A percentile compares a stretch with the other conserved stretches of the same genome.
Conservation (phyloP, 305 asterid genomes). For the Petunia hybrid region DNA sequence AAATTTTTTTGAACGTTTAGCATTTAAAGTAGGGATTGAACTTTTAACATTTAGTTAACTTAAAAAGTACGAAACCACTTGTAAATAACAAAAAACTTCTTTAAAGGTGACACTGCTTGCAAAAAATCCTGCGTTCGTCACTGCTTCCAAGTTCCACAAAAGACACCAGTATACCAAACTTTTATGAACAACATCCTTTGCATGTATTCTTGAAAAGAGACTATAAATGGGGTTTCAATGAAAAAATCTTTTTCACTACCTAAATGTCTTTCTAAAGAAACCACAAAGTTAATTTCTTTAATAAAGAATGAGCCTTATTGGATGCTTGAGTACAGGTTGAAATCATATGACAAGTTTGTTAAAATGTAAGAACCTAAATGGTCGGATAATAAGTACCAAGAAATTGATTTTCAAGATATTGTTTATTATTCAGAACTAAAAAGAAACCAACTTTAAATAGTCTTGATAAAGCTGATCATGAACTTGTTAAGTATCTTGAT, state of each 20-base stretch:
- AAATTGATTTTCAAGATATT: conserved; percentile 71
- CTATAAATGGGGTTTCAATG: conserved; percentile 87
- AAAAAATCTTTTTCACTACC: conserved; percentile 84
- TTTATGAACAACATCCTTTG: conserved; percentile 63
- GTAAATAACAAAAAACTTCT: too few species aligned
- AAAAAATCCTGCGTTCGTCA: too few species aligned
- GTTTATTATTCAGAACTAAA: conserved; percentile 88
- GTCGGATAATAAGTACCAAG: conserved; percentile 86
- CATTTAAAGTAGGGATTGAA: too few species aligned
- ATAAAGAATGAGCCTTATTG: conserved; percentile 85
- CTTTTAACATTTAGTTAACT: too few species aligned
- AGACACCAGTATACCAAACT: too few species aligned
- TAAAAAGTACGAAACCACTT: too few species aligned
- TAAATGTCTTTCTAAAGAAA: conserved; percentile 82
- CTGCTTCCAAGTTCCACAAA: too few species aligned
- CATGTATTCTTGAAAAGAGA: conserved; percentile 81
- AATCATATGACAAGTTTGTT: conserved; percentile 67
- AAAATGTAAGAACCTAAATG: conserved; percentile 84
- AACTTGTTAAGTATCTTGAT: conserved; percentile 78
- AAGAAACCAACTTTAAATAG: conserved; percentile 84
- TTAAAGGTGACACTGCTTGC: too few species aligned
- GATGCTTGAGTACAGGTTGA: conserved; percentile 87
- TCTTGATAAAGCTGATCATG: conserved; percentile 92
- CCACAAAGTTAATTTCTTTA: conserved; percentile 77
- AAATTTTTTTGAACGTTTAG: too few species aligned